Conservation (phyloP, 495 filamentous ascomycete species). For the Penicillium flavigenum region DNA sequence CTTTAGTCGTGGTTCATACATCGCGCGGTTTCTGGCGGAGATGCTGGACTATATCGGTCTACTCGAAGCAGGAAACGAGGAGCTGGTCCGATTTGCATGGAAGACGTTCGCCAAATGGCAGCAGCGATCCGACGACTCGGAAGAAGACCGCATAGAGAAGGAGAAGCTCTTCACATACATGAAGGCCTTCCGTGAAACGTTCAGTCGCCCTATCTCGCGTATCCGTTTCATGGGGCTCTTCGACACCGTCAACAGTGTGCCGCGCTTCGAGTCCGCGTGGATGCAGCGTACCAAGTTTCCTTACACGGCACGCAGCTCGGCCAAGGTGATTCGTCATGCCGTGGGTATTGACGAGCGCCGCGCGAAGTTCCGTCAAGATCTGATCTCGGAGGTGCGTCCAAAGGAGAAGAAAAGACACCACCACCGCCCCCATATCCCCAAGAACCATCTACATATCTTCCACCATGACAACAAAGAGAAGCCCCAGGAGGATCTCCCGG, state of each 20-base stretch:
- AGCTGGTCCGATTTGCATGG: slow-evolving; percentile 82
- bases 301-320: slow-evolving; percentile 76
- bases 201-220: slow-evolving; percentile 71
- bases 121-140: slow-evolving; percentile 56
- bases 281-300: slow-evolving; percentile 81
- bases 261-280: slow-evolving; percentile 79
- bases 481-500: slow-evolving; percentile 20
- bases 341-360: slow-evolving; percentile 78
- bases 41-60: slow-evolving; percentile 85
- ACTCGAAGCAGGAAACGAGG: slow-evolving; percentile 80
- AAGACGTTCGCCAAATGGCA: slow-evolving; percentile 88
- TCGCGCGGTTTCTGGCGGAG: slow-evolving; percentile 79
- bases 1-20: slow-evolving; percentile 85
- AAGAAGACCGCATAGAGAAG: slow-evolving; percentile 57
- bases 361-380: slow-evolving; percentile 66
- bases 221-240: slow-evolving; percentile 57
- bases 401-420: slow-evolving; percentile 33
- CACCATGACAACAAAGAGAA: slow-evolving; percentile 18
- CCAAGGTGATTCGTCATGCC: slow-evolving; percentile 67
- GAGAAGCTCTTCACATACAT: slow-evolving; percentile 72
- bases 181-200: slow-evolving; percentile 82
- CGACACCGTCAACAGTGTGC: slow-evolving; percentile 73
- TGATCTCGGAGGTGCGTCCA: slow-evolving; percentile 60
- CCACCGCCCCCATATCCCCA: slow-evolving; percentile 34
- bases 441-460: slow-evolving; percentile 25